phyloP scores from a whole-genome alignment of 495 filamentous ascomycete genomes.

The Letharia lupina region DNA sequence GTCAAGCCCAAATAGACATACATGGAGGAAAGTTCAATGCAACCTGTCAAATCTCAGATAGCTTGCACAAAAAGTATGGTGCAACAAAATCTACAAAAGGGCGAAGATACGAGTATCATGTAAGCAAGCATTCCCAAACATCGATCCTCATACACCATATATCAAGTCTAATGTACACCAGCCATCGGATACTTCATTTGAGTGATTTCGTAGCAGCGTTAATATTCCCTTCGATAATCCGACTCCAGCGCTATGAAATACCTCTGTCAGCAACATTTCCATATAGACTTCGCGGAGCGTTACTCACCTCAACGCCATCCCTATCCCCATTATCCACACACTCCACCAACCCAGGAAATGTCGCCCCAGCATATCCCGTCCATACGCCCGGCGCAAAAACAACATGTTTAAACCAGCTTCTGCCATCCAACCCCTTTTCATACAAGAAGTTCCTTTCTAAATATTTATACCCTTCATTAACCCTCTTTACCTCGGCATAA shows the following conservation, averaged over 20 bases:
- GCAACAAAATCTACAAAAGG: too few species aligned
- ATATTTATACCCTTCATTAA: constrained; percentile 55
- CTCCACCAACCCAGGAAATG: constrained; percentile 55
- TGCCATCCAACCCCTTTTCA: constrained; percentile 46
- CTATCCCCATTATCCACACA: constrained; percentile 47
- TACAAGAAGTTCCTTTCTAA: constrained; percentile 56
- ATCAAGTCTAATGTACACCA: too few species aligned
- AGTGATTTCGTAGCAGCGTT: constrained; percentile 7
- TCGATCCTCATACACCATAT: not conserved
- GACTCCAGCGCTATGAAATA: constrained; percentile 9
- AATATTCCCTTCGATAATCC: constrained; percentile 3
- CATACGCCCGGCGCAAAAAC: constrained; percentile 70
- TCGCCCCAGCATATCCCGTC: constrained; percentile 80
- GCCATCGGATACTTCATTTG: not conserved
- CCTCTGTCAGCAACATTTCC: not conserved
- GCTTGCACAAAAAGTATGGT: too few species aligned
- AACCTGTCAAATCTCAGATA: too few species aligned
- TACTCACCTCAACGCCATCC: constrained; percentile 24
- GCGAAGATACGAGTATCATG: not conserved
- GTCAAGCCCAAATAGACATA: too few species aligned
- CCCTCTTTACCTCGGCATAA: constrained; percentile 42
- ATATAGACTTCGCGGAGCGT: not conserved
- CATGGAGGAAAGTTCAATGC: too few species aligned
- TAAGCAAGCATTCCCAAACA: not conserved
- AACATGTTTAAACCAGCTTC: constrained; percentile 60